Percentiles rank a stretch among this genome's conserved stretches.
These are phyloP conservation scores for Coemansia umbellata DNA, from an alignment of 192 early-diverging fungal genomes.

Conservation along the genomic window DNA sequence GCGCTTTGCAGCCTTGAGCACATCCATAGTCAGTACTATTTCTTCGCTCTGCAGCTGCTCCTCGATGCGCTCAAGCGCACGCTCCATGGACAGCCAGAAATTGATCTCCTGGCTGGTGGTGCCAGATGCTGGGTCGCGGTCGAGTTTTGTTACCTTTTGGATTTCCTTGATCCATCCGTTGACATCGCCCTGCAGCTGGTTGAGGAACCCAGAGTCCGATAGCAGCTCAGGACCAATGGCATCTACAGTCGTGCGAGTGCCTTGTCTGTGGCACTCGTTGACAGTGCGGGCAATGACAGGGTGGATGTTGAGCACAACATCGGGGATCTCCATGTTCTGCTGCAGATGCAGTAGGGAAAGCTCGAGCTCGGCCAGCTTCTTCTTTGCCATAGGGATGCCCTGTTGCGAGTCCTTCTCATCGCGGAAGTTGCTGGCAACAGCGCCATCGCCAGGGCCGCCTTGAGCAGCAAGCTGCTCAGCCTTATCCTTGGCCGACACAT, in stretches of 20 bases:
- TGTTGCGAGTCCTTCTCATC: slow-evolving; percentile 60
- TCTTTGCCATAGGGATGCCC: slow-evolving; percentile 93
- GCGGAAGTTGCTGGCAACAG: slow-evolving; percentile 49
- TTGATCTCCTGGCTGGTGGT: slow-evolving; percentile 97
- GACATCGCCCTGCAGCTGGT: slow-evolving; percentile 92
- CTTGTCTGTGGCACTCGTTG: slow-evolving; percentile 63
- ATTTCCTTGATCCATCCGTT: slow-evolving; percentile 99
- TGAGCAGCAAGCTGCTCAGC: slow-evolving; percentile 38
- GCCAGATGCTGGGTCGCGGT: slow-evolving; percentile 86
- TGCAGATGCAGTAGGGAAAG: slow-evolving; percentile 91
- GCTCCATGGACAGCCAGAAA: slow-evolving; percentile 99
- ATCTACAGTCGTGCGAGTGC: slow-evolving; percentile 67
- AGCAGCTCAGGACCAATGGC: slow-evolving; percentile 66
- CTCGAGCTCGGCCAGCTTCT: slow-evolving; percentile 98
- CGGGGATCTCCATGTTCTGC: slow-evolving; percentile 98
- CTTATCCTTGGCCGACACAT: slow-evolving; percentile 67
- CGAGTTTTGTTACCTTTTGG: slow-evolving; percentile 95
- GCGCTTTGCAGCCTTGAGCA: slow-evolving; percentile 94
- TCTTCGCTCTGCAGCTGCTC: slow-evolving; percentile 91
- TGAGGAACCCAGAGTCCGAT: slow-evolving; percentile 82
- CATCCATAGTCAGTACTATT: slow-evolving; percentile 86
- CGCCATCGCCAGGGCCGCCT: slow-evolving; percentile 12
- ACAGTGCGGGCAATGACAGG: slow-evolving; percentile 71
- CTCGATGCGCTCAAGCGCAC: slow-evolving; percentile 87
- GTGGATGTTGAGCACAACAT: slow-evolving; percentile 81